phyloP scores from a whole-genome alignment of 805 yeast species.

The Teunomyces panamensis region DNA sequence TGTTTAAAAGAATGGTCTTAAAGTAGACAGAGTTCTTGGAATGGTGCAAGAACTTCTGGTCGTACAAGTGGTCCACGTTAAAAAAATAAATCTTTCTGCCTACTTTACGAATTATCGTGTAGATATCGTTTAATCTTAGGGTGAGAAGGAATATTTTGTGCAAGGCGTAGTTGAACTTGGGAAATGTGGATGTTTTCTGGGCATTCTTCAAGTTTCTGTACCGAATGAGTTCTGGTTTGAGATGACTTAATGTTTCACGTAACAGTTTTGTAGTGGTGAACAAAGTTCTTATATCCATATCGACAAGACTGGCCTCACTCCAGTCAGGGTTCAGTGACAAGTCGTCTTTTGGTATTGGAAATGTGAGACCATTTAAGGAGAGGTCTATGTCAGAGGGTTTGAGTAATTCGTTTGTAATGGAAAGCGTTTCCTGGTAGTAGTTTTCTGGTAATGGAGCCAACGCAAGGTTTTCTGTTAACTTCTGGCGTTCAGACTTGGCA shows the following conservation, averaged over 20 bases:
- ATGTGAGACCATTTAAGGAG: conserved; percentile 17
- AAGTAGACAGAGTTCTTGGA: conserved; percentile 29
- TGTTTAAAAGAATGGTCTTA: conserved; percentile 20
- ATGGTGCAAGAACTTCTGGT: conserved; percentile 34
- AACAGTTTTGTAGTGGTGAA: conserved; percentile 24
- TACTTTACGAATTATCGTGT: conserved; percentile 43
- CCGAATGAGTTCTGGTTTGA: conserved; percentile 18
- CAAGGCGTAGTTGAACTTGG: conserved; percentile 37
- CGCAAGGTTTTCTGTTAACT: conserved; percentile 4
- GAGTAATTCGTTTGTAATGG: conserved; percentile 17
- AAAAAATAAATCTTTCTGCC: conserved; percentile 48
- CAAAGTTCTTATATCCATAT: conserved; percentile 36
- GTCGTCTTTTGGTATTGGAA: conserved; percentile 15
- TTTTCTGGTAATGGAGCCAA: conserved; percentile 3
- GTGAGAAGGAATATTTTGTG: conserved; percentile 48
- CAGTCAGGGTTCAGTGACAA: conserved; percentile 14
- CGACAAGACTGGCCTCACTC: conserved; percentile 28
- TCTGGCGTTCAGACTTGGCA: conserved; percentile 22
- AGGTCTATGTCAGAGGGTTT: conserved; percentile 24
- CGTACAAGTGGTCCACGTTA: conserved; percentile 42
- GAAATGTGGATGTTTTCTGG: conserved; percentile 15
- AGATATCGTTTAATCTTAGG: conserved; percentile 49
- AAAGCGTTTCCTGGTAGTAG: conserved; percentile 18
- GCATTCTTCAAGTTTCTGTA: conserved; percentile 18
- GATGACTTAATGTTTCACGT: conserved; percentile 23